Conservation (phyloP, 2,329 filamentous ascomycete species). For the Pseudogymnoascus destructans region DNA sequence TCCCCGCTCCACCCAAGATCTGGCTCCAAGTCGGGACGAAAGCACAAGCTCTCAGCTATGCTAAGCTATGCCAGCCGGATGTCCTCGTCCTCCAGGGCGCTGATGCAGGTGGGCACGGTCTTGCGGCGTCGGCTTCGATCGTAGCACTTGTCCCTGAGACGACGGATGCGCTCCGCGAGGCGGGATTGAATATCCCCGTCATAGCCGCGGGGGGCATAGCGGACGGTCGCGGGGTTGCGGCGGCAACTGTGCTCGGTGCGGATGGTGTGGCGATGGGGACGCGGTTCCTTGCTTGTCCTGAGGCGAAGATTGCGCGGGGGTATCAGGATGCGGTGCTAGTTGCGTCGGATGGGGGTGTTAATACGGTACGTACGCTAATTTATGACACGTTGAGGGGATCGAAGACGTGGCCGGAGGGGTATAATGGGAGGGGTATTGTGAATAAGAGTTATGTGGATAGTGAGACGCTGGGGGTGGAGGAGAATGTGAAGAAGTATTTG, state of each 20-base stretch:
- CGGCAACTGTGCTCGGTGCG: slow-evolving; percentile 27
- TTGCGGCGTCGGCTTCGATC: slow-evolving; percentile 23
- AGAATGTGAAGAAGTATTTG: slow-evolving; percentile 32
- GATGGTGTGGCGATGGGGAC: slow-evolving; percentile 37
- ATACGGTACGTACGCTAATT: slow-evolving; percentile 36
- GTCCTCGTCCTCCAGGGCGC: slow-evolving; percentile 27
- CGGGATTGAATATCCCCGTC: slow-evolving; percentile 19
- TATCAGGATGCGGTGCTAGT: slow-evolving; percentile 35
- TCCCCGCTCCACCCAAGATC: slow-evolving; percentile 21
- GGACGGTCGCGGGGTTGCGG: slow-evolving; percentile 27
- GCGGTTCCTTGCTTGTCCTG: slow-evolving; percentile 33
- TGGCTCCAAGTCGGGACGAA: slow-evolving; percentile 28
- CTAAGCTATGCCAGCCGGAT: slow-evolving; percentile 21
- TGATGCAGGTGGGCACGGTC: slow-evolving; percentile 29
- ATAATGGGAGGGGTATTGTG: slow-evolving; percentile 44
- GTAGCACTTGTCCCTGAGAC: slow-evolving; percentile 28
- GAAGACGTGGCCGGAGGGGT: slow-evolving; percentile 41
- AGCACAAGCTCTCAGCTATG: slow-evolving; percentile 19
- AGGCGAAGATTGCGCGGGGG: slow-evolving; percentile 34
- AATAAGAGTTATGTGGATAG: slow-evolving; percentile 38
- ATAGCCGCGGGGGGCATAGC: slow-evolving; percentile 28
- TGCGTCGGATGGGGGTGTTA: slow-evolving; percentile 36
- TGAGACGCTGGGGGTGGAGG: slow-evolving; percentile 27
- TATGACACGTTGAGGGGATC: slow-evolving; percentile 43
- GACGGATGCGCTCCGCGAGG: slow-evolving; percentile 20